These are phyloP conservation scores for Phytopythium montanum DNA, from an alignment of 352 stramenopile genomes.

Conservation along the genomic window DNA sequence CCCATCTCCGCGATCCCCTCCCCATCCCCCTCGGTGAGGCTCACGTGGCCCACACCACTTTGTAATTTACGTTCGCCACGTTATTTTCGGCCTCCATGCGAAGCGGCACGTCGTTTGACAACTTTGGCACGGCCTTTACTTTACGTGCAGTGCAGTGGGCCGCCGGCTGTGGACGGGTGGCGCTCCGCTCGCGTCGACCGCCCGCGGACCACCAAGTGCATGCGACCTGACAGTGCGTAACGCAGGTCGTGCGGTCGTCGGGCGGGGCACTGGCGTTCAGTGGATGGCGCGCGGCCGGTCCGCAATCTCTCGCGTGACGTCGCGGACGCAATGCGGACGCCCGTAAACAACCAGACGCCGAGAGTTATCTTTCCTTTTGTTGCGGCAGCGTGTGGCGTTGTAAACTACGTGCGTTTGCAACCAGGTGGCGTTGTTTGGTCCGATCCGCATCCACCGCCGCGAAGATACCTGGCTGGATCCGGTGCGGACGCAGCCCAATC, in stretches of 20 bases:
- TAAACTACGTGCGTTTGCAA: not conserved
- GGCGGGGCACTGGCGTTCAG: not conserved
- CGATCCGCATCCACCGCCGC: too few relatives aligned
- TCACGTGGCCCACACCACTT: not conserved
- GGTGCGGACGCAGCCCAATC: too few relatives aligned
- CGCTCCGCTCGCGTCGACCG: not conserved
- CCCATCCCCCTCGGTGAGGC: not conserved
- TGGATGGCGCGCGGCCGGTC: too few relatives aligned
- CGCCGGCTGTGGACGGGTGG: conserved; percentile 1
- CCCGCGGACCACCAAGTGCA: not conserved
- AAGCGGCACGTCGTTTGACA: conserved; percentile 3
- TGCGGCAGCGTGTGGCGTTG: not conserved
- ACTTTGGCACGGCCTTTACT: not conserved
- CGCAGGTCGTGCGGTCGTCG: not conserved
- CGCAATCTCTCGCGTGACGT: not conserved
- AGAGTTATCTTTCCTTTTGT: not conserved
- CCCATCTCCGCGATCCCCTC: not conserved
- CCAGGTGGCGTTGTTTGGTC: too few relatives aligned
- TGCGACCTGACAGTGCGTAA: not conserved
- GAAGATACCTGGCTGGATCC: too few relatives aligned
- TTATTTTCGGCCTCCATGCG: not conserved
- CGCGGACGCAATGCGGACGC: not conserved
- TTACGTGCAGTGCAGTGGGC: not conserved
- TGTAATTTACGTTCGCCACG: not conserved
- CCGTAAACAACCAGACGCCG: not conserved